A percentile compares a stretch with the other conserved stretches of the same genome.
These are phyloP conservation scores for Amaranthus palmeri DNA, from an alignment of 148 eudicot species.

Conservation along the genomic window DNA sequence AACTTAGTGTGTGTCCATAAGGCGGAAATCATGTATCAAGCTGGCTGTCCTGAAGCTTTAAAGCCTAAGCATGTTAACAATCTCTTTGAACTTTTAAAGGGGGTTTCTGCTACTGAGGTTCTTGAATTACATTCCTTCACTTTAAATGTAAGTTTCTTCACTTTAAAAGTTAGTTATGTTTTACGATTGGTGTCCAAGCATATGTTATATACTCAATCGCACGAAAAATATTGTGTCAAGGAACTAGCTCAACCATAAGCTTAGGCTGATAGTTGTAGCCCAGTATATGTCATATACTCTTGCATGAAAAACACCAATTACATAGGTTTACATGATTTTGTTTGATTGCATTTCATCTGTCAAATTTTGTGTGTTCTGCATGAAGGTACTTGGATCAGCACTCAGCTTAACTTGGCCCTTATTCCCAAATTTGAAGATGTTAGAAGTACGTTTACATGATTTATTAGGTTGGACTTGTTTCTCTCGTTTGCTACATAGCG, in stretches of 20 bases:
- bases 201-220: too few relatives aligned
- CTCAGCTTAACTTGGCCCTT: not conserved
- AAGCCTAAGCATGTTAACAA: not conserved
- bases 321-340: not conserved
- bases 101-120: not conserved
- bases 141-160: not conserved
- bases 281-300: too few relatives aligned
- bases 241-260: too few relatives aligned
- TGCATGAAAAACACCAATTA: too few relatives aligned
- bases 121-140: not conserved
- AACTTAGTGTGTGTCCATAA: not conserved
- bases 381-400: conserved; percentile 3
- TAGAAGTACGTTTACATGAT: not conserved
- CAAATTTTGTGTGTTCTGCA: not conserved
- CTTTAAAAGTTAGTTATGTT: not conserved
- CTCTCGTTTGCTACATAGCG: not conserved
- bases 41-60: not conserved
- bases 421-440: not conserved
- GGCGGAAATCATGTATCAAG: not conserved
- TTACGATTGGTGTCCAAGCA: too few relatives aligned
- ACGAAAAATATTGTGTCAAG: too few relatives aligned
- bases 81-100: not conserved
- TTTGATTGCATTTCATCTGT: not conserved
- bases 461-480: not conserved
- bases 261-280: too few relatives aligned